A percentile compares a stretch with the other conserved stretches of the same genome.
These are phyloP conservation scores for Claviceps monticola DNA, from an alignment of 2,329 filamentous ascomycete species.

Conservation along the genomic window DNA sequence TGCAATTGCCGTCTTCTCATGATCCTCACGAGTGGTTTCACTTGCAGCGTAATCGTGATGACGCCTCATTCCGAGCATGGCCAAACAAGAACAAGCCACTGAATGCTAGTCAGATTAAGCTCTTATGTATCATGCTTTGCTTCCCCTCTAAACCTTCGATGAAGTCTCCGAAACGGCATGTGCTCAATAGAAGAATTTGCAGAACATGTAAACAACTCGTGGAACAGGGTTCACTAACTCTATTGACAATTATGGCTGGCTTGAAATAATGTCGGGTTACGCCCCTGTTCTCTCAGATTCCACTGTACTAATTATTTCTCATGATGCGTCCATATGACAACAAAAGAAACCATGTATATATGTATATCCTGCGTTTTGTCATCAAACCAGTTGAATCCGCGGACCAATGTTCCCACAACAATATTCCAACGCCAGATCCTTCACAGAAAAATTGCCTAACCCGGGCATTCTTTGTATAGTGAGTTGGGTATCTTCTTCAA, in stretches of 20 bases:
- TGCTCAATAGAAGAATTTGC: too few species aligned
- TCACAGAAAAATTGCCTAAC: not conserved
- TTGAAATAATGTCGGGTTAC: not conserved
- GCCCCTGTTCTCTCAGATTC: not conserved
- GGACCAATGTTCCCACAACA: not conserved
- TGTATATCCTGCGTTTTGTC: not conserved
- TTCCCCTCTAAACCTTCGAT: too few species aligned
- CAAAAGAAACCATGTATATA: not conserved
- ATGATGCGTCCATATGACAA: not conserved
- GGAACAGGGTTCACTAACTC: too few species aligned
- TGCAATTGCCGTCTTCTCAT: not conserved
- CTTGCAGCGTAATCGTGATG: too few species aligned
- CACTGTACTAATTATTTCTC: not conserved
- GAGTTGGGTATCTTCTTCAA: not conserved
- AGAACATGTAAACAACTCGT: too few species aligned
- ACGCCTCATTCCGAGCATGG: too few species aligned
- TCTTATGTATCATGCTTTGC: too few species aligned
- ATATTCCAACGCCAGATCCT: not conserved
- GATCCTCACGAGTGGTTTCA: too few species aligned
- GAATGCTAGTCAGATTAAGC: too few species aligned
- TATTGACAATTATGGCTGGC: too few species aligned
- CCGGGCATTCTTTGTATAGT: not conserved
- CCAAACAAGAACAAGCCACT: too few species aligned
- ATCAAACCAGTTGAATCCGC: not conserved
- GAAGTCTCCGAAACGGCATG: too few species aligned